Evolutionary conservation across 2,329 filamentous ascomycete genomes (phyloP).

Genomic region (Alternaria gansuensis): DNA sequence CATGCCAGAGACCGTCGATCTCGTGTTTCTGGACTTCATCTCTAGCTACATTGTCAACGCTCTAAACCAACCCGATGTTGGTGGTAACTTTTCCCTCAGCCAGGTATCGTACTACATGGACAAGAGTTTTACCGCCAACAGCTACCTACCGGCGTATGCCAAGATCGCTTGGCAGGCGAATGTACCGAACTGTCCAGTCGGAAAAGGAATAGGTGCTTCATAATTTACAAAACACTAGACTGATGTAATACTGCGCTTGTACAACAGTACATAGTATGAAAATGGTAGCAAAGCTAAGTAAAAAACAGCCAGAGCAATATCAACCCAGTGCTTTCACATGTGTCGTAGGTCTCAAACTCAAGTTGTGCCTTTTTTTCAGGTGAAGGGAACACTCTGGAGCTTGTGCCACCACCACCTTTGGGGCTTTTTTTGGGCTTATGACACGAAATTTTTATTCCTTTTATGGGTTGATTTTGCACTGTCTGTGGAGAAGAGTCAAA

Average conservation of each 20-base stretch:
- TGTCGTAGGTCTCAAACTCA: neutral
- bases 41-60: conserved; percentile 49
- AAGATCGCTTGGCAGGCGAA: conserved; percentile 54
- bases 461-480: neutral
- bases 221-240: neutral
- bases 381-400: neutral
- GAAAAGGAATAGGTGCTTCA: conserved; percentile 41
- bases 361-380: neutral
- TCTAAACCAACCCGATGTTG: conserved; percentile 45
- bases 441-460: neutral
- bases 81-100: conserved; percentile 40
- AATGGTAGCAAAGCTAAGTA: neutral
- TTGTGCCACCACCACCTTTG: conserved; percentile 4
- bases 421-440: neutral
- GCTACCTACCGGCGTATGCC: conserved; percentile 54
- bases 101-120: conserved; percentile 53
- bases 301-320: neutral
- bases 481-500: neutral
- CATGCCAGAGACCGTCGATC: conserved; percentile 59
- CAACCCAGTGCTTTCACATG: neutral
- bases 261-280: neutral
- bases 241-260: neutral
- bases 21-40: conserved; percentile 64
- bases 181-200: conserved; percentile 54
- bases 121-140: conserved; percentile 55